Evolutionary conservation across 106 monocot genomes (phyloP).

Genomic region (Dendrobium nobile): DNA sequence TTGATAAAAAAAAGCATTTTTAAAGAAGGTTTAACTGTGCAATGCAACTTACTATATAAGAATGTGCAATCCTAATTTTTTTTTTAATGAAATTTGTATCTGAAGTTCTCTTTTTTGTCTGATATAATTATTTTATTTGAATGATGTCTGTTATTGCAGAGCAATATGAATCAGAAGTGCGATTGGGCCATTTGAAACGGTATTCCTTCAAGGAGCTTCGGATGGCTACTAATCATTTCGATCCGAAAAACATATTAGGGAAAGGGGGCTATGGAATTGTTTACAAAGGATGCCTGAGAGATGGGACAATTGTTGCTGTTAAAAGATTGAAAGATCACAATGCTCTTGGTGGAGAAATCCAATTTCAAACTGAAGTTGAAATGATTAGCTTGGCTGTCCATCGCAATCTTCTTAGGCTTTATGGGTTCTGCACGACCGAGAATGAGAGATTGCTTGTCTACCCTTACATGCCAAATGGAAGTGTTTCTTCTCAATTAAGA

Average conservation of each 20-base stretch:
- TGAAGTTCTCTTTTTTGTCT: neutral
- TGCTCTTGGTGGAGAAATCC: slow-evolving; percentile 37
- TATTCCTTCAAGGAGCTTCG: slow-evolving; percentile 49
- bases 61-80: no score
- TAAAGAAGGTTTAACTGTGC: no score
- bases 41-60: no score
- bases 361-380: slow-evolving; percentile 20
- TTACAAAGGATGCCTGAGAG: slow-evolving; percentile 41
- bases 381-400: slow-evolving; percentile 53
- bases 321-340: slow-evolving; percentile 48
- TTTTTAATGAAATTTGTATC: neutral
- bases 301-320: slow-evolving; percentile 48
- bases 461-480: slow-evolving; percentile 59
- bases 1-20: no score
- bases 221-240: slow-evolving; percentile 44
- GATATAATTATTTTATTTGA: slow-evolving; percentile 2
- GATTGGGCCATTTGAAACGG: slow-evolving; percentile 40
- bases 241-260: slow-evolving; percentile 43
- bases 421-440: slow-evolving; percentile 41
- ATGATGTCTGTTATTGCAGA: slow-evolving; percentile 17
- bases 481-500: slow-evolving; percentile 42
- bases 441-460: slow-evolving; percentile 49
- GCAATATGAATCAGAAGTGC: slow-evolving; percentile 49
- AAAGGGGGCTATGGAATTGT: slow-evolving; percentile 54
- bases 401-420: slow-evolving; percentile 41